A percentile compares a stretch with the other conserved stretches of the same genome.
Conservation (phyloP, 805 yeast species). For the Pichia thaimueangensis region DNA sequence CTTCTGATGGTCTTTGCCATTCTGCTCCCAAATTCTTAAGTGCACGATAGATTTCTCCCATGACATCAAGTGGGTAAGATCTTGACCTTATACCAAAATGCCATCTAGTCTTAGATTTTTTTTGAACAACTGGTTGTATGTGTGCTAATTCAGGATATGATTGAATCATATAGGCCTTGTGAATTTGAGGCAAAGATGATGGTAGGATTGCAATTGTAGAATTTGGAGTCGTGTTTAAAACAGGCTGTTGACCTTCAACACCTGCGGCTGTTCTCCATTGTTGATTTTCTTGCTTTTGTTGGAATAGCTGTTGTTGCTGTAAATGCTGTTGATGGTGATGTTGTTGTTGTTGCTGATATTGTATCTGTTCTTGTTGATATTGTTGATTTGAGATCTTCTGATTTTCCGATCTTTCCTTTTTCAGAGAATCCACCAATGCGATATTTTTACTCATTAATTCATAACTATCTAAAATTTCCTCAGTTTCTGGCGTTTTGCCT, state of each 20-base stretch:
- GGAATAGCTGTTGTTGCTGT: neutral
- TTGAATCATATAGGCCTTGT: constrained; percentile 80
- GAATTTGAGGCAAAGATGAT: constrained; percentile 89
- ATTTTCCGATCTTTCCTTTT: constrained; percentile 26
- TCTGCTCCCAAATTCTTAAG: constrained; percentile 91
- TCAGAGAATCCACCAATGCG: constrained; percentile 59
- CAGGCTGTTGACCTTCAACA: constrained; percentile 23
- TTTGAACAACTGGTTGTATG: constrained; percentile 47
- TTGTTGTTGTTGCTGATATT: constrained; percentile 13
- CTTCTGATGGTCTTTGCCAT: constrained; percentile 94
- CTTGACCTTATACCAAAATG: constrained; percentile 96
- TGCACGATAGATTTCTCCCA: constrained; percentile 97
- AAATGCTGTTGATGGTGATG: constrained; percentile 3
- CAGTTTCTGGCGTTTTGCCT: constrained; percentile 40
- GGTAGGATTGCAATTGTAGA: constrained; percentile 91
- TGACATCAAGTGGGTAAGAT: constrained; percentile 94
- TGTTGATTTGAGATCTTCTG: constrained; percentile 1
- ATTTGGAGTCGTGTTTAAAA: constrained; percentile 41
- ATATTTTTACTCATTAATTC: constrained; percentile 75
- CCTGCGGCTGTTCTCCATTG: constrained; percentile 30
- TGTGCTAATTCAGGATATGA: constrained; percentile 27
- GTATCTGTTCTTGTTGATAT: constrained; percentile 3
- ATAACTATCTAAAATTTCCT: constrained; percentile 84
- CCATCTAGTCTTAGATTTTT: constrained; percentile 94
- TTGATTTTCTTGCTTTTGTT: constrained; percentile 11